Percentiles rank a stretch among this genome's conserved stretches.
Evolutionary conservation across 108 stramenopile species (phyloP).

Genomic region (Skeletonema tropicum): DNA sequence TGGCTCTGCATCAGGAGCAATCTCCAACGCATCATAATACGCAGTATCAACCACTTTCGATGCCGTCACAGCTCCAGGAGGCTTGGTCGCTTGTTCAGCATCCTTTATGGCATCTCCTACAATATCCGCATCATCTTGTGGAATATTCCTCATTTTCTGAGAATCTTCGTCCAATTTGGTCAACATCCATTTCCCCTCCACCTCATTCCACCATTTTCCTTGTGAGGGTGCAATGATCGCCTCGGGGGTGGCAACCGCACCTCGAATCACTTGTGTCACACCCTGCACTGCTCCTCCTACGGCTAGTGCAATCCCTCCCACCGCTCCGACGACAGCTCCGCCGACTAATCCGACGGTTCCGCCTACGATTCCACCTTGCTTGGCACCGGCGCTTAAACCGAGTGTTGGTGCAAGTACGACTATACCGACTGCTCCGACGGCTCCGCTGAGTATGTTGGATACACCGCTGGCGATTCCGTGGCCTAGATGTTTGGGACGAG

Average conservation of each 20-base stretch:
- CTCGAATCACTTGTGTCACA: constrained; percentile 61
- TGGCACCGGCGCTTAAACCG: constrained; percentile 19
- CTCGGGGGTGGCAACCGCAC: constrained; percentile 63
- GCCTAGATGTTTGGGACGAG: constrained; percentile 39
- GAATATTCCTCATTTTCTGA: constrained; percentile 44
- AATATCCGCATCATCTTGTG: constrained; percentile 72
- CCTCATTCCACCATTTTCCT: constrained; percentile 89
- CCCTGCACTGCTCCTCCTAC: constrained; percentile 57
- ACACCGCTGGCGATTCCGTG: constrained; percentile 54
- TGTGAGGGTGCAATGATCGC: constrained; percentile 60
- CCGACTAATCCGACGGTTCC: constrained; percentile 45
- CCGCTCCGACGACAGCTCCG: constrained; percentile 58
- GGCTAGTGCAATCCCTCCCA: constrained; percentile 57
- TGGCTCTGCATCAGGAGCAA: constrained; percentile 69
- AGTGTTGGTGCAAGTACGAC: constrained; percentile 60
- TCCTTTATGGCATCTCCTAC: constrained; percentile 42
- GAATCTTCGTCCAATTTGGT: constrained; percentile 59
- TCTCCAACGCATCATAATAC: constrained; percentile 82
- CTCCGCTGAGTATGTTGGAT: constrained; percentile 64
- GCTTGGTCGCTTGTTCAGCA: constrained; percentile 33
- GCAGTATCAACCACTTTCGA: constrained; percentile 62
- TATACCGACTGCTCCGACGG: constrained; percentile 75
- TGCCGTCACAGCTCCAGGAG: constrained; percentile 16
- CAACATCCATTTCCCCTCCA: constrained; percentile 61
- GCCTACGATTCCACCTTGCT: constrained; percentile 41